Percentiles rank a stretch among this genome's conserved stretches.
phyloP scores from a whole-genome alignment of 2,329 filamentous ascomycete species.

The Penicillium capsulatum region DNA sequence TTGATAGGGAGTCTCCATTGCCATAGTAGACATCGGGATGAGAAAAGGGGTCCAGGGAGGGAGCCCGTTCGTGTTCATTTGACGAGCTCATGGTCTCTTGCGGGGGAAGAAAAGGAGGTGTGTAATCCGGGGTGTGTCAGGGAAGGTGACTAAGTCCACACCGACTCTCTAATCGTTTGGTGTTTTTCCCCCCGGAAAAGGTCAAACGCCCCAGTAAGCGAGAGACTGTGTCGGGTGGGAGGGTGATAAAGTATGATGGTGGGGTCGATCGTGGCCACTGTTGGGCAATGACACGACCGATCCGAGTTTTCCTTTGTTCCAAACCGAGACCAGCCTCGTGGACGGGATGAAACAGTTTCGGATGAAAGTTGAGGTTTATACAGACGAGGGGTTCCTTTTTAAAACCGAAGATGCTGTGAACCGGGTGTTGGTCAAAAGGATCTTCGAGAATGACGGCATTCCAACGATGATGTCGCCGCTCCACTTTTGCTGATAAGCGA shows the following conservation, averaged over 20 bases:
- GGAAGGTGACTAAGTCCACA: conserved; percentile 17
- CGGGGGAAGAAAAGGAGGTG: conserved; percentile 6
- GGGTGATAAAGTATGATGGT: neutral
- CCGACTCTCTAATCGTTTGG: conserved; percentile 14
- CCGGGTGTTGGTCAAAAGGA: conserved; percentile 11
- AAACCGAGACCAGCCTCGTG: conserved; percentile 6
- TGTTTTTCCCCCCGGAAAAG: neutral
- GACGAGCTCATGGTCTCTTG: conserved; percentile 39
- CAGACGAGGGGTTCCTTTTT: neutral
- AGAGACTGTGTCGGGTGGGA: neutral
- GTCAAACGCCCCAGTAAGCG: neutral
- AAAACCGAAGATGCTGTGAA: conserved; percentile 6
- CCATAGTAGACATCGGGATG: conserved; percentile 59
- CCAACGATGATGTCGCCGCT: conserved; percentile 24
- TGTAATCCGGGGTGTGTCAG: conserved; percentile 18
- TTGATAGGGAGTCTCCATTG: conserved; percentile 45
- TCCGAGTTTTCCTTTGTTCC: neutral
- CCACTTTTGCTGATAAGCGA: conserved; percentile 22
- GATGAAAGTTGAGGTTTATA: conserved; percentile 3
- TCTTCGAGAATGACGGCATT: conserved; percentile 21
- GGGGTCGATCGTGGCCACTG: too few species aligned
- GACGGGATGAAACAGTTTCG: conserved; percentile 6
- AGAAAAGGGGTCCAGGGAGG: conserved; percentile 52
- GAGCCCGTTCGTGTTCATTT: conserved; percentile 38
- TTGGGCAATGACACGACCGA: neutral